Evolutionary conservation across 106 monocot species (phyloP), one percentile per base, ranked within the genome.

Genomic region (Apostasia ramifera): DNA sequence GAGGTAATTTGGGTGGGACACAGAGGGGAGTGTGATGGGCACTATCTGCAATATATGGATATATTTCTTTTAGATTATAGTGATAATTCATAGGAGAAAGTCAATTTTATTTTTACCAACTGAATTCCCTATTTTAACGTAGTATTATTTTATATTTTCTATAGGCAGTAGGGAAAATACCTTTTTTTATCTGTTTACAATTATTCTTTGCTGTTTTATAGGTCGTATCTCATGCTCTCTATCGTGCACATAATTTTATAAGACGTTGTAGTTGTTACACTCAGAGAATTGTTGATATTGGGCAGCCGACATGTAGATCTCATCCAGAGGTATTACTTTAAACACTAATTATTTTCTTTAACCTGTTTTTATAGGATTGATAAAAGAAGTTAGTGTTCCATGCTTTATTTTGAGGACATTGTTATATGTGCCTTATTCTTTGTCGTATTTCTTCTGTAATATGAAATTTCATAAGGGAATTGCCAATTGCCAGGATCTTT

Each of bases 251-350:
- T 60, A 59, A 42, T 71, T 70, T 50, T 49, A 47, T 71, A 40
- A 46, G 12, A 56, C 13, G 58, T 41, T 8, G 56, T 67, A n/a
- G 75, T 63, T 84, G 73, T 74, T 55, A 73, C 46, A 71, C 79
- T 41, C 44, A 74, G 14, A 72, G 59, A 70, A 8, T 70, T 73
- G 63, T 83, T 57, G 94, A 94, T 85, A 73, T 90, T 57, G 94
- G 94, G 15, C 94, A 94, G 77, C 94, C 94, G 55, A 85, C 88
- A 70, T 66, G 71, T 12, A 12, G n/a, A 10, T 81, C 91, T 66
- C 94, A 94, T 54, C 94, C 94, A 63, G 55, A 85, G 87, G 94
- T 91, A 84, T 4, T 67, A 56, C n/a, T 42, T 41, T 52, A n/a
- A 44, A 2, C 40, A 12, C 57, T 44, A 44, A 10, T 59, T 58